Evolutionary conservation across 768 basidiomycete genomes (phyloP).

Genomic region (Leccinellum rugosiceps): DNA sequence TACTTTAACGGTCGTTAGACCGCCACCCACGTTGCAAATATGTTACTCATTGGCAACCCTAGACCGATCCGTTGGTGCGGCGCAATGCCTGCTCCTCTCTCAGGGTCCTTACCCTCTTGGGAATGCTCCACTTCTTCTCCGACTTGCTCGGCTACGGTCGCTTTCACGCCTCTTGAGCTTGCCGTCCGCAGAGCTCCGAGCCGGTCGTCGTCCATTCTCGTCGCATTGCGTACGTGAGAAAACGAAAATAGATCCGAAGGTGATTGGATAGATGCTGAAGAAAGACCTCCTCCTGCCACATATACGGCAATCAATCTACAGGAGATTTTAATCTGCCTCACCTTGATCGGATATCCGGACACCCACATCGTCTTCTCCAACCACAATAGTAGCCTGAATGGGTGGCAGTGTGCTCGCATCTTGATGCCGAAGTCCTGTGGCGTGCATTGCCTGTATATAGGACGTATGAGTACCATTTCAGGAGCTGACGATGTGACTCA

Average conservation of each 20-base stretch:
- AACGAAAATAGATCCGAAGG: slow-evolving; percentile 87
- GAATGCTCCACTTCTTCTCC: slow-evolving; percentile 27
- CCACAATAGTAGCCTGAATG: slow-evolving; percentile 72
- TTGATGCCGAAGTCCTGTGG: slow-evolving; percentile 54
- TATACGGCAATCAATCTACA: slow-evolving; percentile 3
- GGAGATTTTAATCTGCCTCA: slow-evolving; percentile 21
- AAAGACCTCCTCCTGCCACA: slow-evolving; percentile 66
- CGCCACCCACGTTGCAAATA: slow-evolving; percentile 69
- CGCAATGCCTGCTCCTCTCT: slow-evolving; percentile 43
- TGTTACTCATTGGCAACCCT: slow-evolving; percentile 86
- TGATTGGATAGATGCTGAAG: slow-evolving; percentile 47
- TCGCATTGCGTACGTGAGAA: slow-evolving; percentile 77
- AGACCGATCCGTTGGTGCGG: slow-evolving; percentile 71
- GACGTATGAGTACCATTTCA: not conserved
- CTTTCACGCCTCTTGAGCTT: slow-evolving; percentile 62
- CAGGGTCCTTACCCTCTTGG: slow-evolving; percentile 33
- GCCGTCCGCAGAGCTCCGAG: slow-evolving; percentile 65
- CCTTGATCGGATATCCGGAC: slow-evolving; percentile 93
- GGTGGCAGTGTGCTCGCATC: slow-evolving; percentile 47
- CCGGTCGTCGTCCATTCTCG: slow-evolving; percentile 62
- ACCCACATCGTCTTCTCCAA: slow-evolving; percentile 67
- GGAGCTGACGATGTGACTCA: slow-evolving; percentile 33
- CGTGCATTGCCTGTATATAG: slow-evolving; percentile 60
- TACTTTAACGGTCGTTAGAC: not conserved
- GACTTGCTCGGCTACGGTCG: slow-evolving; percentile 80